These are phyloP conservation scores for Forsythia viridissima DNA, from an alignment of 257 asterid genomes.

Conservation along the genomic window DNA sequence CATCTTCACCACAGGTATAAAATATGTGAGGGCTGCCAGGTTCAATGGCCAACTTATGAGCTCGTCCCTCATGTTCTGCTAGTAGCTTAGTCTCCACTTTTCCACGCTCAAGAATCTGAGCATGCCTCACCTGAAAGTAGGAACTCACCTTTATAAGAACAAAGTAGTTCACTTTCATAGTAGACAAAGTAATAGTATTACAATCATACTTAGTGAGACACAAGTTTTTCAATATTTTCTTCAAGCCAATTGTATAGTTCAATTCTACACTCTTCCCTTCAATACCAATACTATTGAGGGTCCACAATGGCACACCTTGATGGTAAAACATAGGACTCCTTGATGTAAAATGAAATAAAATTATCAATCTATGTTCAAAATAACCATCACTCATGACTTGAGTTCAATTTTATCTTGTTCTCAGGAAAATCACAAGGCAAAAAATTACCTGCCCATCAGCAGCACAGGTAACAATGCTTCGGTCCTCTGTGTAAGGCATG, in stretches of 20 bases:
- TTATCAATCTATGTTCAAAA: neutral
- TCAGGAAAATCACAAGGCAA: slow-evolving; percentile 1
- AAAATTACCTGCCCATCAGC: slow-evolving; percentile 92
- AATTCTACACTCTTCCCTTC: slow-evolving; percentile 3
- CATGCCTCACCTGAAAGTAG: slow-evolving; percentile 69
- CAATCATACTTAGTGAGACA: neutral
- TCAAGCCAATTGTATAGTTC: neutral
- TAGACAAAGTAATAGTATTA: slow-evolving; percentile 11
- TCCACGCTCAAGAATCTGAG: slow-evolving; percentile 67
- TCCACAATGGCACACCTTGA: neutral
- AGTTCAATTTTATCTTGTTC: neutral
- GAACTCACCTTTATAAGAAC: slow-evolving; percentile 17
- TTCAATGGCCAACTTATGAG: slow-evolving; percentile 81
- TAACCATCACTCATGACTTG: neutral
- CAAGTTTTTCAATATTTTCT: neutral
- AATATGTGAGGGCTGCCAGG: slow-evolving; percentile 84
- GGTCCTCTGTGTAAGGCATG: slow-evolving; percentile 84
- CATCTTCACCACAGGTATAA: slow-evolving; percentile 94
- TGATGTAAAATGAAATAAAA: neutral
- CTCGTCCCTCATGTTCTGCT: slow-evolving; percentile 66
- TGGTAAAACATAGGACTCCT: neutral
- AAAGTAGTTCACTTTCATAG: neutral
- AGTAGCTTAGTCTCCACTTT: slow-evolving; percentile 64
- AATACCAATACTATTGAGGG: slow-evolving; percentile 10
- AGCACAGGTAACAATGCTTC: slow-evolving; percentile 82